These are phyloP conservation scores for Phytophthora sojae DNA, from an alignment of 352 stramenopile genomes.

Conservation along the genomic window DNA sequence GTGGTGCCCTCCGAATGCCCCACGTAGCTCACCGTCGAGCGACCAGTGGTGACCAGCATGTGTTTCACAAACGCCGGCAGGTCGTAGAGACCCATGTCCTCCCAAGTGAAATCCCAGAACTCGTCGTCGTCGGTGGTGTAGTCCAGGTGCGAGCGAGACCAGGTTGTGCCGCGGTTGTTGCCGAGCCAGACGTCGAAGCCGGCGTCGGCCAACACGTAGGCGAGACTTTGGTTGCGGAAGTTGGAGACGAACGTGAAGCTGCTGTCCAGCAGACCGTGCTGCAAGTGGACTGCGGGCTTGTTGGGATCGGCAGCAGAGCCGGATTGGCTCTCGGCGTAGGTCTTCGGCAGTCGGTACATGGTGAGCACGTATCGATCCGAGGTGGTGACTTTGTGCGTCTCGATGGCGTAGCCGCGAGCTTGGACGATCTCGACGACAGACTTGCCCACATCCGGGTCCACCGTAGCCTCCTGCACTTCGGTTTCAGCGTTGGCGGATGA, in stretches of 20 bases:
- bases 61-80: constrained; percentile 46
- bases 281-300: constrained; percentile 57
- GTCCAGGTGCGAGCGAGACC: constrained; percentile 52
- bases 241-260: constrained; percentile 61
- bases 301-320: constrained; percentile 25
- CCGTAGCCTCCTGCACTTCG: background rate
- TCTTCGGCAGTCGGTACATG: constrained; percentile 60
- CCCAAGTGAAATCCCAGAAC: constrained; percentile 66
- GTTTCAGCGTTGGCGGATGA: background rate
- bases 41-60: constrained; percentile 40
- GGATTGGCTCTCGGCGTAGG: constrained; percentile 46
- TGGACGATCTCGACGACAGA: no score
- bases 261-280: constrained; percentile 60
- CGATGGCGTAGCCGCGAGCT: constrained; percentile 48
- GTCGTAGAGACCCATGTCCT: constrained; percentile 60
- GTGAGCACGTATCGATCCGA: constrained; percentile 62
- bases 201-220: constrained; percentile 54
- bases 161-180: constrained; percentile 66
- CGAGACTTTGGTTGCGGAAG: constrained; percentile 57
- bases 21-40: constrained; percentile 52
- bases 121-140: constrained; percentile 35
- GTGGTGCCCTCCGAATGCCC: constrained; percentile 45
- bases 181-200: constrained; percentile 67
- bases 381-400: constrained; percentile 54
- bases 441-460: no score